Percentiles rank a stretch among this genome's conserved stretches.
Evolutionary conservation across 371 early-diverging fungal species (phyloP).

Genomic region (Mortierella sp.): DNA sequence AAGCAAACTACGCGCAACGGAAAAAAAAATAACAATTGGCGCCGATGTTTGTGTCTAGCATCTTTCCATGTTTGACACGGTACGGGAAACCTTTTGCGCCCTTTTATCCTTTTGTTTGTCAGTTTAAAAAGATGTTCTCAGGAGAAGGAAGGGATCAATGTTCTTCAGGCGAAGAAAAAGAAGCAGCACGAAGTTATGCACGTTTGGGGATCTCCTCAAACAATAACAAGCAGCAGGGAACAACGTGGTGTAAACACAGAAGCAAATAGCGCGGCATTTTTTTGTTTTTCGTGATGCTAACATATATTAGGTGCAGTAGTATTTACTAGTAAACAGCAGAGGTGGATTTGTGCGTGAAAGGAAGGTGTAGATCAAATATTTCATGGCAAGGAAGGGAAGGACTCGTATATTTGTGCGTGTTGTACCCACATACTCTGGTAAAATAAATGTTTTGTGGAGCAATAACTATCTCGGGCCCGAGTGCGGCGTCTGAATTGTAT

Average conservation of each 20-base stretch:
- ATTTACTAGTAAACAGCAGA: too few relatives aligned
- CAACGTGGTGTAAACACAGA: not conserved
- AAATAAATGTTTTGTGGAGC: too few relatives aligned
- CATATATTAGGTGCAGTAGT: not conserved
- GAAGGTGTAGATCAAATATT: too few relatives aligned
- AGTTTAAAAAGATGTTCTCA: constrained; percentile 2
- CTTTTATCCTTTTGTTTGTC: not conserved
- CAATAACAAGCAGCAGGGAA: not conserved
- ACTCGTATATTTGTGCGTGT: too few relatives aligned
- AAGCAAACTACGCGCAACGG: not conserved
- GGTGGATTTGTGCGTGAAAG: too few relatives aligned
- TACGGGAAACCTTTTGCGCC: not conserved
- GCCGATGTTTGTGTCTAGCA: not conserved
- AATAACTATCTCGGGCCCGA: too few relatives aligned
- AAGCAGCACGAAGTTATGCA: not conserved
- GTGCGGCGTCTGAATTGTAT: too few relatives aligned
- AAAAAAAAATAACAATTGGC: not conserved
- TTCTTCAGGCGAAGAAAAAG: not conserved
- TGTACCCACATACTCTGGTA: too few relatives aligned
- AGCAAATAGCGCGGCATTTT: not conserved
- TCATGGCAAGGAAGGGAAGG: too few relatives aligned
- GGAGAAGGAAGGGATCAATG: not conserved
- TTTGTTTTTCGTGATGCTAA: not conserved
- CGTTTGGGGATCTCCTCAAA: not conserved
- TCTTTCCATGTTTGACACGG: not conserved